phyloP scores from a whole-genome alignment of 768 basidiomycete genomes.

The Pleurotus platypus region DNA sequence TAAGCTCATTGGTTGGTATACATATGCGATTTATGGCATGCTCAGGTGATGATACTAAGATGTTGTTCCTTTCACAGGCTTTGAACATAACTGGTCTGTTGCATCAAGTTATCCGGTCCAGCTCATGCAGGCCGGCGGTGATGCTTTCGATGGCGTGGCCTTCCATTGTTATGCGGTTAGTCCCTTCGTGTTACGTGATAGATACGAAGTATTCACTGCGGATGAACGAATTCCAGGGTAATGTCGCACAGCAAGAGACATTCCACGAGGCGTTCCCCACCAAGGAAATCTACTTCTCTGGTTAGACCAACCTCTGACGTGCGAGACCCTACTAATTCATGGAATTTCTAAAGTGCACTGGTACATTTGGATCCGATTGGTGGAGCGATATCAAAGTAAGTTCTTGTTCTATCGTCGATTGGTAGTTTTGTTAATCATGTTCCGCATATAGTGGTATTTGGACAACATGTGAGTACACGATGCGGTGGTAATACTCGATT shows the following conservation, averaged over 20 bases:
- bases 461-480: constrained; percentile 48
- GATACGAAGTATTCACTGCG: not conserved
- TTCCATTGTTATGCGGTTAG: constrained; percentile 66
- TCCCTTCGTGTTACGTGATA: not conserved
- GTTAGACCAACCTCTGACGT: constrained; percentile 14
- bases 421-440: too few species aligned
- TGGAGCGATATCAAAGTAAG: constrained; percentile 75
- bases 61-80: constrained; percentile 17
- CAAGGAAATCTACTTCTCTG: constrained; percentile 52
- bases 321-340: too few species aligned
- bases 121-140: constrained; percentile 53
- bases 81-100: constrained; percentile 72
- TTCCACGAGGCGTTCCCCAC: constrained; percentile 55
- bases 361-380: constrained; percentile 67
- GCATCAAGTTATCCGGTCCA: constrained; percentile 61
- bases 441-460: constrained; percentile 55
- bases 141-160: constrained; percentile 58
- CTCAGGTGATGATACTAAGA: not conserved
- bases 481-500: too few species aligned
- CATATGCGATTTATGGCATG: constrained; percentile 3
- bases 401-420: not conserved
- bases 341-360: constrained; percentile 49
- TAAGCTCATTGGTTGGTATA: constrained; percentile 57
- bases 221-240: constrained; percentile 28
- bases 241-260: constrained; percentile 45